These are phyloP conservation scores for Phaeosphaeria sp. DNA, from an alignment of 2,329 filamentous ascomycete genomes.

Conservation along the genomic window DNA sequence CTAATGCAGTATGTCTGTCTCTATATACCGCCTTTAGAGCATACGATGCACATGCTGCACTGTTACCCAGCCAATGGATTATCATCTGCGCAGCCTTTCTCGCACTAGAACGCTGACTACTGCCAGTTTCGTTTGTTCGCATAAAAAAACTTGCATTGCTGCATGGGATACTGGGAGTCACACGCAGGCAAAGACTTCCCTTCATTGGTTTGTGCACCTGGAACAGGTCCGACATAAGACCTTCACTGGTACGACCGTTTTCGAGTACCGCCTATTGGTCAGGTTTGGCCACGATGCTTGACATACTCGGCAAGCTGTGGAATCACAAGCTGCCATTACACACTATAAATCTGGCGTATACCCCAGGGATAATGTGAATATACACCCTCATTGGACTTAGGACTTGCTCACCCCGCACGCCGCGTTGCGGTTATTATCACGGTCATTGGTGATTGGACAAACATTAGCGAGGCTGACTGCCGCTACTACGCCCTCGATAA, in stretches of 20 bases:
- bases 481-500: background rate
- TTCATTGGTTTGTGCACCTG: background rate
- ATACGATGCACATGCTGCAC: background rate
- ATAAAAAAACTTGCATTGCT: background rate
- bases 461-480: background rate
- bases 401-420: background rate
- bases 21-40: background rate
- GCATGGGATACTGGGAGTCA: background rate
- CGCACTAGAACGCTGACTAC: background rate
- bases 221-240: background rate
- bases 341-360: background rate
- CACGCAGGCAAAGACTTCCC: background rate
- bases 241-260: background rate
- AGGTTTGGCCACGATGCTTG: background rate
- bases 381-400: background rate
- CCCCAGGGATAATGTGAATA: background rate
- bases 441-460: slow-evolving; percentile 1
- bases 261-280: background rate
- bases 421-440: slow-evolving; percentile 3
- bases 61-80: background rate
- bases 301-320: background rate
- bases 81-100: background rate
- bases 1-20: background rate
- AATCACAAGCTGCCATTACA: background rate
- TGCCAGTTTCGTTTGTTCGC: background rate